Base-by-base conservation (phyloP, 148 eudicot species). In the Beta vulgaris region DNA sequence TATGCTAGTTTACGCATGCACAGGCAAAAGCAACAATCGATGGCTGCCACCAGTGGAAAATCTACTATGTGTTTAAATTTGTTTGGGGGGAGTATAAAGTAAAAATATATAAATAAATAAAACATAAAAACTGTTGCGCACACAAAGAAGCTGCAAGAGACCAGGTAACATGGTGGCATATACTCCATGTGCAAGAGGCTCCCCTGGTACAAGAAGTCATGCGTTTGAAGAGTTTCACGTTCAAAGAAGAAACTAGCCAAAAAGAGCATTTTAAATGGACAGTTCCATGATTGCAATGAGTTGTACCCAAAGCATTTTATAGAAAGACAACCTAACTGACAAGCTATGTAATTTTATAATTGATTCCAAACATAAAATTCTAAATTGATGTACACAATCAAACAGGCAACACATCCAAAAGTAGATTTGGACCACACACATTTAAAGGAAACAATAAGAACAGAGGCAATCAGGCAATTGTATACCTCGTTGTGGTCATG, bases 401-500 rank as follows among this genome's bases (percentile, higher is more conserved):
- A 4, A 21, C 23, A 51, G 25, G n/a, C 25, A 51, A 11, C 57
- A 51, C 57, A 21, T 16, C 26, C 19, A 51, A 18, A 51, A 19
- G 19, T 1, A 3, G n/a, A 51, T 19, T 4, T 51, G 25, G 23
- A 31, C 66, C 39, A 61, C 21, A 4, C 39, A 18, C 31, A 61
- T 31, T 6, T 3, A 58, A 25, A 29, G 25, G 14, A 43, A 68
- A 46, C 18, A 67, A 42, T 23, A 40, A 26, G 35, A 44, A 42
- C 21, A 72, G 13, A 58, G 48, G 64, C 43, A 1, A 42, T 37
- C 40, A 58, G 48, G 64, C 43, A 1, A 42, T 37, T 53, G 32
- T n/a, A 63, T 73, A 93, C 98, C 98, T 91, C 97, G 60, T 93
- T 91, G 83, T 93, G 97, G 82, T 91, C 97, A 76, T 94, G 98